Conservation (phyloP, 768 basidiomycete species). For the Termitomyces sp. region DNA sequence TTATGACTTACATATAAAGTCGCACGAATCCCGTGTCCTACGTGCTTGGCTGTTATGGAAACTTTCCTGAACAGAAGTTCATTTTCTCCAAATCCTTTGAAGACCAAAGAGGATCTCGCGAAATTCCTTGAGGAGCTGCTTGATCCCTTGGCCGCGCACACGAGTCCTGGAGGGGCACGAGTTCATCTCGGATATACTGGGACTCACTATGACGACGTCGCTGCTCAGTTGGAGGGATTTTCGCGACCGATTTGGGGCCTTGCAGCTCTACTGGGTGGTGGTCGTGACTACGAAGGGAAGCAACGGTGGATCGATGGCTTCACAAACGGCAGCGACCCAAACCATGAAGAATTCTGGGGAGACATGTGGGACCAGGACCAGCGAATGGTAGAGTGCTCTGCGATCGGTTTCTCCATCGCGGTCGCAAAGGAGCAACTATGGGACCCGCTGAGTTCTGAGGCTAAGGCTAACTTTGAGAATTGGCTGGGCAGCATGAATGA, state of each 20-base stretch:
- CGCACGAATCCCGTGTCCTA: not conserved
- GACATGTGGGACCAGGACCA: constrained; percentile 71
- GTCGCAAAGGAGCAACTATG: constrained; percentile 62
- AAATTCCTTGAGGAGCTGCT: constrained; percentile 53
- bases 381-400: constrained; percentile 78
- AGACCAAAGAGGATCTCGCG: constrained; percentile 55
- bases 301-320: constrained; percentile 64
- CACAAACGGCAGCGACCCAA: constrained; percentile 62
- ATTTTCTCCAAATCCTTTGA: constrained; percentile 54
- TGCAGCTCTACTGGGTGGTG: constrained; percentile 59
- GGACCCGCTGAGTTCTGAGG: constrained; percentile 48
- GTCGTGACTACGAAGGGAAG: constrained; percentile 51
- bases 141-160: constrained; percentile 62
- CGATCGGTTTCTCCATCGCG: constrained; percentile 67
- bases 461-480: constrained; percentile 51
- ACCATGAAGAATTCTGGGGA: constrained; percentile 70
- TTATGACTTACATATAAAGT: not conserved
- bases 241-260: constrained; percentile 76
- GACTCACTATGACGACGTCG: constrained; percentile 68
- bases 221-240: constrained; percentile 73
- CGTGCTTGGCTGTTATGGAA: constrained; percentile 18
- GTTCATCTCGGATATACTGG: constrained; percentile 65
- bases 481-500: constrained; percentile 78
- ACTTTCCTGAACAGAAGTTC: constrained; percentile 32
- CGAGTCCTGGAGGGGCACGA: constrained; percentile 68